Base-by-base conservation (phyloP, 2,329 filamentous ascomycete species). In the Diaporthe ilicicola region DNA sequence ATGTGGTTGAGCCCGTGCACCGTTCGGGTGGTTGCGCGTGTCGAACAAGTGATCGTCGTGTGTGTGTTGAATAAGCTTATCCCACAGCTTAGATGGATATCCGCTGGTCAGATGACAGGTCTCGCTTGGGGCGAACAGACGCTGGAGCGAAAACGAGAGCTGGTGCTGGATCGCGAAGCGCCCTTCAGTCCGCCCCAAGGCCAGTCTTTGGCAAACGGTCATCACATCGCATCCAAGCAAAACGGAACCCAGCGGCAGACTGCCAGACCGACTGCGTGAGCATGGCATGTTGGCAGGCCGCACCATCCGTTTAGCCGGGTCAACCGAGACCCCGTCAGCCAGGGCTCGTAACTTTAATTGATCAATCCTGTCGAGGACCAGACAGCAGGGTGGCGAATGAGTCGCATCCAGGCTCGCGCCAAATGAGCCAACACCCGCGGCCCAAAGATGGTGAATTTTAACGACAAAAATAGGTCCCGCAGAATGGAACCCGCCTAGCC, bases 91-190 rank as follows among this genome's bases (percentile, higher is more conserved):
- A 37, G 44, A 48, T 64, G 59, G 59, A 37, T 42, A 64, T 64
- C 27, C 29, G 32, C 27, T 8, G 59, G 48, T 62, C 59, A 48
- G 59, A 62, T 62, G 59, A 48, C 59, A 64, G 59, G 19, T 50
- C 59, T 64, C 59, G 59, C 59, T 50, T 64, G 59, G n/a, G 34
- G 59, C 44, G 59, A 64, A 64, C 59, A 50, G 59, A 64, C 59
- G 24, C 44, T 50, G 59, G 22, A n/a, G 7, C 46, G 56, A 37
- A 44, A 64, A 8, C 9, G 29, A 34, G 29, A 2, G 32, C 44
- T 37, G 8, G 9, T 34, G n/a, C n/a, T 17, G 22, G 34, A 34
- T 2, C 10, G 22, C n/a, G n/a, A n/a, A n/a, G n/a, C 29, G 19
- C 12, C 22, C 29, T 8, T 50, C 24, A 17, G 19, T n/a, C 2